phyloP scores from a whole-genome alignment of 2,329 filamentous ascomycete species.

The Xylariaceae sp. region DNA sequence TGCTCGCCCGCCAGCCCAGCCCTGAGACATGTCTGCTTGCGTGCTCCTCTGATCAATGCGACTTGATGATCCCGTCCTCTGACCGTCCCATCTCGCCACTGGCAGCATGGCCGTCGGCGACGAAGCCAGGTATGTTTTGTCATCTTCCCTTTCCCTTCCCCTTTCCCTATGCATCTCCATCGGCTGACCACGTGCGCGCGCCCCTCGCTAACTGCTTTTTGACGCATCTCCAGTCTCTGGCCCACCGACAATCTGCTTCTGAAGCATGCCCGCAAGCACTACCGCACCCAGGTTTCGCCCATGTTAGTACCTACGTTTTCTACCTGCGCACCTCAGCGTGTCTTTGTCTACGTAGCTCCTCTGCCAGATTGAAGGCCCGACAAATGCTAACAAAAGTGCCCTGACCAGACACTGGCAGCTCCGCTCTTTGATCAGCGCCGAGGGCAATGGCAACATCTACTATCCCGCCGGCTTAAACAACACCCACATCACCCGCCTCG shows the following conservation, averaged over 20 bases:
- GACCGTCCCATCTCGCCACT: slow-evolving; percentile 24
- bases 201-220: slow-evolving; percentile 8
- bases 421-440: slow-evolving; percentile 82
- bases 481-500: slow-evolving; percentile 62
- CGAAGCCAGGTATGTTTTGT: slow-evolving; percentile 45
- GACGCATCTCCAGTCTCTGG: slow-evolving; percentile 49
- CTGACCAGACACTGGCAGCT: slow-evolving; percentile 75
- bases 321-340: slow-evolving; percentile 7
- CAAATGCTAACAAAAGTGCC: no score
- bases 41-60: slow-evolving; percentile 25
- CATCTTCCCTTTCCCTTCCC: slow-evolving; percentile 3
- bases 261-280: slow-evolving; percentile 61
- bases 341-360: slow-evolving; percentile 7
- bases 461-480: slow-evolving; percentile 75
- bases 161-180: neutral
- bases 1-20: no score
- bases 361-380: neutral
- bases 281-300: slow-evolving; percentile 63
- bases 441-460: slow-evolving; percentile 75
- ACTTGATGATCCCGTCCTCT: slow-evolving; percentile 27
- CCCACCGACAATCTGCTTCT: slow-evolving; percentile 65
- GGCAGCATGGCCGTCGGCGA: slow-evolving; percentile 54
- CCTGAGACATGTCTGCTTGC: slow-evolving; percentile 4
- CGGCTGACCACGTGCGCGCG: neutral
- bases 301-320: slow-evolving; percentile 47